Evolutionary conservation across 2,329 filamentous ascomycete species (phyloP).

Genomic region (Dothidotthia symphoricarpi): DNA sequence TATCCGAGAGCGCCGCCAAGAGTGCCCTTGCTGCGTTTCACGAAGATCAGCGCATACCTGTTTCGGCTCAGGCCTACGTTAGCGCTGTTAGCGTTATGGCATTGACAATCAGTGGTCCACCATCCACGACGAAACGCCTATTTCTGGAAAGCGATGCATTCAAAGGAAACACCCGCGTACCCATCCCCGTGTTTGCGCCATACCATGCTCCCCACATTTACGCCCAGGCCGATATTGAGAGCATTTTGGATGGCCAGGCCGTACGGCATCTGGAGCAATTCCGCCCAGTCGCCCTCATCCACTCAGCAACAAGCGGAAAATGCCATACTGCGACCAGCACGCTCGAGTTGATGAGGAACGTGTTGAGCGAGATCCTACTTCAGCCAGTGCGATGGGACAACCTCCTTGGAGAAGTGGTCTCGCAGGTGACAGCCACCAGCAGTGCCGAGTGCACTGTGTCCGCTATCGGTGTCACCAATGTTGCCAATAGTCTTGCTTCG

Average conservation of each 20-base stretch:
- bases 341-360: conserved; percentile 46
- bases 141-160: conserved; percentile 52
- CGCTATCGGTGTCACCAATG: conserved; percentile 53
- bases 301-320: conserved; percentile 50
- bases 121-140: conserved; percentile 52
- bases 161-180: conserved; percentile 51
- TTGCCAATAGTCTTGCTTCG: conserved; percentile 56
- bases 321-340: conserved; percentile 48
- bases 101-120: conserved; percentile 60
- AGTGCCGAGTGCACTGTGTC: conserved; percentile 47
- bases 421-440: conserved; percentile 46
- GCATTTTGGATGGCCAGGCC: conserved; percentile 48
- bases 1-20: conserved; percentile 53
- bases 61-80: conserved; percentile 55
- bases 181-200: conserved; percentile 57
- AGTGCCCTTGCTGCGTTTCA: conserved; percentile 59
- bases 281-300: conserved; percentile 46
- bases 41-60: conserved; percentile 51
- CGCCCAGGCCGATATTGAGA: conserved; percentile 50
- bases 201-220: conserved; percentile 60
- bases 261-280: conserved; percentile 44
- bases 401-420: conserved; percentile 49
- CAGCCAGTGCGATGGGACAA: conserved; percentile 51
- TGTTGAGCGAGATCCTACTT: conserved; percentile 48
- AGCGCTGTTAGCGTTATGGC: conserved; percentile 60